Evolutionary conservation across 2,329 filamentous ascomycete species (phyloP), one percentile per base, ranked within the genome.

Genomic region (Passalora sequoiae): DNA sequence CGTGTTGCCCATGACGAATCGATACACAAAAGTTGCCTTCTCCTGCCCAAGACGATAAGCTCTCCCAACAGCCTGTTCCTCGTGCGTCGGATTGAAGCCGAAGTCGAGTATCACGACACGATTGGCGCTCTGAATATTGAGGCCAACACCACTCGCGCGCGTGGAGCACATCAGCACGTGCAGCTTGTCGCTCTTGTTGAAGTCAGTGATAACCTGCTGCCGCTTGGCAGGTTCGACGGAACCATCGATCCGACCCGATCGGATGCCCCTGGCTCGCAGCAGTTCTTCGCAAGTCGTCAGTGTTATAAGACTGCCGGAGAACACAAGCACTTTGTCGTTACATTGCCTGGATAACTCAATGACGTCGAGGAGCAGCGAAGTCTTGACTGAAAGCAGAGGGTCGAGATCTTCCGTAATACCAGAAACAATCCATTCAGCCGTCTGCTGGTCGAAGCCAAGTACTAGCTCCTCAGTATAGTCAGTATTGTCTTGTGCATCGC

Each of bases 81-180:
- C 89, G 60, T 82, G 74, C 4, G 81, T 76, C 0, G 89, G 89
- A 51, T 89, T 92, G 67, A 82, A 95, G 48, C 75, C 73, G 58
- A 84, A 87, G 61, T 96, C 89, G 43, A 94, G 84, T 15, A 96
- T 83, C 15, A 96, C 76, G 1, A 95, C 86, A 15, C 89, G 79
- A 60, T 89, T 95, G 1, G 89, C 89, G 1, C 84, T 82, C 29
- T 79, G 78, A 9, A 96, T 83, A 52, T 96, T 96, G 38, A 95
- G 71, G 0, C 89, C 89, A 1, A 89, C 69, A 0, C 88, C 87
- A 16, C 89, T 89, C 6, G 89, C 87, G 47, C 66, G 80, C 1
- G 88, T 95, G 0, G 88, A 94, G 44, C 95, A 88, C 2, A 96
- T 69, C 59, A 86, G 86, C 1, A 94, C 72, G 13, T 69, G 58